A percentile compares a stretch with the other conserved stretches of the same genome.
These are phyloP conservation scores for Globisporangium radiosum DNA, from an alignment of 352 stramenopile species.

Conservation along the genomic window DNA sequence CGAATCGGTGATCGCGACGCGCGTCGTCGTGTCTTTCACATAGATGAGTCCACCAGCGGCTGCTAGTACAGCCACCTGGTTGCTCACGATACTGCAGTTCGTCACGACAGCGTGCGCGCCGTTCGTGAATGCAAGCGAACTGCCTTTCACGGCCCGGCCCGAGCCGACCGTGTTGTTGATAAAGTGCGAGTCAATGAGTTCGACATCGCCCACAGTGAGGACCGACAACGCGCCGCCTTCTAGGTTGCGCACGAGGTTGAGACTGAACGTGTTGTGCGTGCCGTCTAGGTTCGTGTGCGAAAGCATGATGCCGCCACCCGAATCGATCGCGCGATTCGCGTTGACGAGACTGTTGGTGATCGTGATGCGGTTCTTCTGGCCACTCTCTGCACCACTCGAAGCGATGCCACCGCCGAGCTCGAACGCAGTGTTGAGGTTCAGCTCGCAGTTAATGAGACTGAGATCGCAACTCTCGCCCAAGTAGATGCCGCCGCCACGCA, in stretches of 20 bases:
- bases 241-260: slow-evolving; percentile 15
- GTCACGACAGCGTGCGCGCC: slow-evolving; percentile 17
- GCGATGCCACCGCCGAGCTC: slow-evolving; percentile 20
- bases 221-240: slow-evolving; percentile 26
- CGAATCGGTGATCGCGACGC: slow-evolving; percentile 28
- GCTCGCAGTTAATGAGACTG: slow-evolving; percentile 13
- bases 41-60: slow-evolving; percentile 39
- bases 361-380: slow-evolving; percentile 10
- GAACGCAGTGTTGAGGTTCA: slow-evolving; percentile 23
- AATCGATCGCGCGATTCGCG: slow-evolving; percentile 18
- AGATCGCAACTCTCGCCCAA: slow-evolving; percentile 15
- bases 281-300: slow-evolving; percentile 20
- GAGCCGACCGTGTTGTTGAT: slow-evolving; percentile 28
- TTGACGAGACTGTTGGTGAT: slow-evolving; percentile 18
- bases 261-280: slow-evolving; percentile 13
- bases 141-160: slow-evolving; percentile 14
- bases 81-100: slow-evolving; percentile 26
- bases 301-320: slow-evolving; percentile 25
- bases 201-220: slow-evolving; percentile 12
- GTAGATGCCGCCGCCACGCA: slow-evolving; percentile 24
- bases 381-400: slow-evolving; percentile 10
- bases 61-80: slow-evolving; percentile 18
- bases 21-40: slow-evolving; percentile 22
- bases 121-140: slow-evolving; percentile 19
- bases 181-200: slow-evolving; percentile 23